phyloP scores from a whole-genome alignment of 2,329 filamentous ascomycete species.

The Purpureocillium takamizusanense region DNA sequence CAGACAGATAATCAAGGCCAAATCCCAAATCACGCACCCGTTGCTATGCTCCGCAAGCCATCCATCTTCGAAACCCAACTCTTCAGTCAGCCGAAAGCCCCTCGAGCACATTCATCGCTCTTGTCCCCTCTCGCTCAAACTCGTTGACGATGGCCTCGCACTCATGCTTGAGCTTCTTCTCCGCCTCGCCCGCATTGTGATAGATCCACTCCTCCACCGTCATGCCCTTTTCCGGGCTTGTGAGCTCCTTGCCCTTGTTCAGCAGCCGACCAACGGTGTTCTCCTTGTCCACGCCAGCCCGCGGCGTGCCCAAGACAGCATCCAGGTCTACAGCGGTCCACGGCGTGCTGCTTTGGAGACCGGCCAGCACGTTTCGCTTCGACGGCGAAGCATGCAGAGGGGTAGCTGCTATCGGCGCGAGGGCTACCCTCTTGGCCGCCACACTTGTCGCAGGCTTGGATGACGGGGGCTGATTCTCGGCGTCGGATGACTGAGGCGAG shows the following conservation, averaged over 20 bases:
- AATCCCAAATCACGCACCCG: background rate
- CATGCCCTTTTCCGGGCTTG: conserved; percentile 75
- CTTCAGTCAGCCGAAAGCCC: conserved; percentile 50
- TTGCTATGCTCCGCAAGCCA: background rate
- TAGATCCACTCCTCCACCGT: conserved; percentile 89
- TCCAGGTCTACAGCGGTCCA: conserved; percentile 78
- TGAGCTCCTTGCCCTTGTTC: conserved; percentile 51
- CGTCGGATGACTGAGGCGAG: conserved; percentile 69
- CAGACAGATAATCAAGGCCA: no score
- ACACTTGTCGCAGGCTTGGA: conserved; percentile 44
- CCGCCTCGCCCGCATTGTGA: conserved; percentile 69
- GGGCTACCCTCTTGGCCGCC: conserved; percentile 34
- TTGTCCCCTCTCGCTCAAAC: conserved; percentile 76
- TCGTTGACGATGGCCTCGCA: conserved; percentile 74
- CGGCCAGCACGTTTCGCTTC: conserved; percentile 47
- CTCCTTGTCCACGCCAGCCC: conserved; percentile 38
- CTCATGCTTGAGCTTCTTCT: conserved; percentile 68
- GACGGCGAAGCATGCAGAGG: conserved; percentile 49
- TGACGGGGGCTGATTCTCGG: conserved; percentile 70
- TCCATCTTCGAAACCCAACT: background rate
- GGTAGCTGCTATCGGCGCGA: conserved; percentile 37
- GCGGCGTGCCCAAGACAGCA: conserved; percentile 46
- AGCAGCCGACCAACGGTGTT: conserved; percentile 41
- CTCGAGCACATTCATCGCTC: conserved; percentile 70
- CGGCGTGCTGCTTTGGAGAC: conserved; percentile 46